Conservation (phyloP, 352 stramenopile genomes). For the Globisporangium heterothallicum region DNA sequence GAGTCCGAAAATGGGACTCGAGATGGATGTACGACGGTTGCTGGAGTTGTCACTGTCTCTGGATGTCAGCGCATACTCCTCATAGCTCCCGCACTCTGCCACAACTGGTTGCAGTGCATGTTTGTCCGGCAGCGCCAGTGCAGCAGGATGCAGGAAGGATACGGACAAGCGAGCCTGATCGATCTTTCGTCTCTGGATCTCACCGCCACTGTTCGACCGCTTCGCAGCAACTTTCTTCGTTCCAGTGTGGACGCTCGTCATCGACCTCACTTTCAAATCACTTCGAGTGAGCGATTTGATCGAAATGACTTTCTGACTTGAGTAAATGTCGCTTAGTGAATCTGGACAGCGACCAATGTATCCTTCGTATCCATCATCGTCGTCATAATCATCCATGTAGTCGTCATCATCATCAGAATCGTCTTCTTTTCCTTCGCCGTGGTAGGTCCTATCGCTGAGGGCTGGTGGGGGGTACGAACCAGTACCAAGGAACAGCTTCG, state of each 20-base stretch:
- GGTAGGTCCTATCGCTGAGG: background rate
- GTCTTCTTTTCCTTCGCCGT: conserved; percentile 4
- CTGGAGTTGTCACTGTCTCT: conserved; percentile 26
- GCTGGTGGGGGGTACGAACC: background rate
- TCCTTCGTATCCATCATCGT: conserved; percentile 22
- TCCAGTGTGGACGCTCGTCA: background rate
- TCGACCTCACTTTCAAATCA: conserved; percentile 11
- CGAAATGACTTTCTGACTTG: conserved; percentile 52
- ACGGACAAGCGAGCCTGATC: conserved; percentile 15
- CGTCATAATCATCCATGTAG: conserved; percentile 10
- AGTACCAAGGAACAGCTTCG: conserved; percentile 12
- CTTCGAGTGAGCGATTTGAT: conserved; percentile 38
- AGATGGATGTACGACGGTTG: conserved; percentile 39
- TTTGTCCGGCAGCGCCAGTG: background rate
- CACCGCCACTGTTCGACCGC: conserved; percentile 2
- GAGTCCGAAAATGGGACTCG: conserved; percentile 43
- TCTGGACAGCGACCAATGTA: conserved; percentile 18
- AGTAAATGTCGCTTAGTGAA: conserved; percentile 10
- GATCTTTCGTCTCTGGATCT: background rate
- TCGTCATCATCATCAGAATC: conserved; percentile 6
- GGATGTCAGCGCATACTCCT: conserved; percentile 18
- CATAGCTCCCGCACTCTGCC: conserved; percentile 39
- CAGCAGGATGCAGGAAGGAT: conserved; percentile 48
- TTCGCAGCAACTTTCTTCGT: background rate
- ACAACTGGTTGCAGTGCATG: conserved; percentile 20